A percentile compares a stretch with the other conserved stretches of the same genome.
phyloP scores from a whole-genome alignment of 23 red algal genomes.

The Gracilariopsis chorda region DNA sequence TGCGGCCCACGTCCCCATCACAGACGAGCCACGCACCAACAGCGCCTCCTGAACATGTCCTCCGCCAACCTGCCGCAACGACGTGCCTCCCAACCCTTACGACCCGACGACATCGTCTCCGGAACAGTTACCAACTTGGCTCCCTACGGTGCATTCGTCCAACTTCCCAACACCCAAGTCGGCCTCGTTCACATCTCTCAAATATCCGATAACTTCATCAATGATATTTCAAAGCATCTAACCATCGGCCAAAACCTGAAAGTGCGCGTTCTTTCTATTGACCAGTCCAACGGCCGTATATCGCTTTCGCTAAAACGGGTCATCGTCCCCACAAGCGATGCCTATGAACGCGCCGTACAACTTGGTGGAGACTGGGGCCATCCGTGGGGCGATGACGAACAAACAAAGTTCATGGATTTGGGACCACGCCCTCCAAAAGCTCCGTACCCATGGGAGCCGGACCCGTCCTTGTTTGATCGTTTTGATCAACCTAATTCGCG shows the following conservation, averaged over 20 bases:
- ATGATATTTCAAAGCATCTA: slow-evolving; percentile 28
- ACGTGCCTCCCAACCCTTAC: background rate
- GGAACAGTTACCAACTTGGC: slow-evolving; percentile 30
- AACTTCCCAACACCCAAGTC: background rate
- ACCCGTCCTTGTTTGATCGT: slow-evolving; percentile 36
- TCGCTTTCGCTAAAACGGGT: slow-evolving; percentile 55
- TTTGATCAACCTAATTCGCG: background rate
- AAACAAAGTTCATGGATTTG: slow-evolving; percentile 31
- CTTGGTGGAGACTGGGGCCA: slow-evolving; percentile 74
- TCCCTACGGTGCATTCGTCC: slow-evolving; percentile 63
- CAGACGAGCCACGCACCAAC: too few species aligned
- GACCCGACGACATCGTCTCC: background rate
- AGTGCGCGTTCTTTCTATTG: slow-evolving; percentile 74
- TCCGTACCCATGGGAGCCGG: slow-evolving; percentile 41
- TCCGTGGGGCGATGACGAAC: slow-evolving; percentile 59
- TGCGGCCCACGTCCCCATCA: too few species aligned
- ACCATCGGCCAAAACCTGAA: slow-evolving; percentile 45
- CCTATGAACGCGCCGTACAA: slow-evolving; percentile 40
- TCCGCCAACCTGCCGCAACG: background rate
- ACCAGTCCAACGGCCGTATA: slow-evolving; percentile 35
- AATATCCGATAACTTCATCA: slow-evolving; percentile 64
- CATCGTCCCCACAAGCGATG: background rate
- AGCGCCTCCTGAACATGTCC: too few species aligned
- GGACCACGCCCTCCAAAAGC: slow-evolving; percentile 12
- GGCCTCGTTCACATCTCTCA: slow-evolving; percentile 93